phyloP scores from a whole-genome alignment of 495 filamentous ascomycete genomes.

The Chaetomium fimeti region DNA sequence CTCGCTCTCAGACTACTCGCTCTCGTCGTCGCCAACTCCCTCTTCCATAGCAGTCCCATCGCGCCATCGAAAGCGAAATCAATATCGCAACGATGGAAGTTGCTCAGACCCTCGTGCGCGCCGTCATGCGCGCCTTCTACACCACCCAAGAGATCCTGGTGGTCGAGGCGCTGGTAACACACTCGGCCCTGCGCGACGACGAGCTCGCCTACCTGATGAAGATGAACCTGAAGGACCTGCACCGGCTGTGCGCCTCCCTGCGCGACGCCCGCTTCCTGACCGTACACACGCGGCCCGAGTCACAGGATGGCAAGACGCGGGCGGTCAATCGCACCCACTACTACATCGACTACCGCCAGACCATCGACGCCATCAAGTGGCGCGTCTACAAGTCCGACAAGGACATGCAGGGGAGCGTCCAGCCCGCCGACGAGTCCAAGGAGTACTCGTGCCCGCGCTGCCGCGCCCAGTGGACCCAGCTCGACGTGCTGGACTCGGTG shows the following conservation, averaged over 20 bases:
- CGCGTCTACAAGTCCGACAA: slow-evolving; percentile 80
- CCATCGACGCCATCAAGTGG: slow-evolving; percentile 96
- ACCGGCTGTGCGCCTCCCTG: slow-evolving; percentile 78
- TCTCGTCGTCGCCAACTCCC: not conserved
- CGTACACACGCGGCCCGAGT: slow-evolving; percentile 78
- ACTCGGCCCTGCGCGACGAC: slow-evolving; percentile 82
- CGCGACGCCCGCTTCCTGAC: slow-evolving; percentile 81
- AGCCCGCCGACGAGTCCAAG: slow-evolving; percentile 79
- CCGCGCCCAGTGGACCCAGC: slow-evolving; percentile 73
- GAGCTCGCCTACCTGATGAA: slow-evolving; percentile 83
- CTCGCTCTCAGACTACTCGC: no score
- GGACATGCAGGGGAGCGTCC: slow-evolving; percentile 75
- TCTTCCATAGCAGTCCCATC: not conserved
- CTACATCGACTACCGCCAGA: slow-evolving; percentile 90
- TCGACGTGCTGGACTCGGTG: slow-evolving; percentile 77
- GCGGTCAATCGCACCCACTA: slow-evolving; percentile 87
- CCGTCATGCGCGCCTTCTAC: slow-evolving; percentile 88
- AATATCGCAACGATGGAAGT: slow-evolving; percentile 34
- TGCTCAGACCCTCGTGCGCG: slow-evolving; percentile 83
- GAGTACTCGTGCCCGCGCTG: slow-evolving; percentile 86
- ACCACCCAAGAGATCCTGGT: slow-evolving; percentile 84
- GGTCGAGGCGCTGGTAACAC: slow-evolving; percentile 86
- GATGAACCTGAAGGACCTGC: slow-evolving; percentile 83
- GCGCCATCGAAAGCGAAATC: not conserved
- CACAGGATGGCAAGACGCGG: slow-evolving; percentile 74